Evolutionary conservation across 1,284 basidiomycete species (phyloP).

Genomic region (Tremellales sp.): DNA sequence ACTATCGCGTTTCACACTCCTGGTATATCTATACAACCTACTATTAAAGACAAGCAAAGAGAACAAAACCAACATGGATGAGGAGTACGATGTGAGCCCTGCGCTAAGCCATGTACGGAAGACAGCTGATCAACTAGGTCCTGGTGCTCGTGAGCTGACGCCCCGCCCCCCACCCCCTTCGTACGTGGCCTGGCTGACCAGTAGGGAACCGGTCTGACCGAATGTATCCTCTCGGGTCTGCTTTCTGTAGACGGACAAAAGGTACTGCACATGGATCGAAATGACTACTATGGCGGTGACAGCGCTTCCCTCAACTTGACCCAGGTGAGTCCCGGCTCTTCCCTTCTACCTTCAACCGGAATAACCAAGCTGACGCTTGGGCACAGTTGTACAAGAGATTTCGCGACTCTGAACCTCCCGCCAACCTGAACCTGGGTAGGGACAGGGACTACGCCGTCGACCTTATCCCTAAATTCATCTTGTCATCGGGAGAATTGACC

Average conservation of each 20-base stretch:
- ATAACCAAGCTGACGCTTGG: neutral
- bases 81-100: conserved; percentile 49
- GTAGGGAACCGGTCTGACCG: conserved; percentile 87
- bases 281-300: conserved; percentile 98
- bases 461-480: conserved; percentile 93
- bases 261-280: conserved; percentile 98
- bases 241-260: conserved; percentile 99
- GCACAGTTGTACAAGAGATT: conserved; percentile 92
- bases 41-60: no score
- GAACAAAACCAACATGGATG: conserved; percentile 47
- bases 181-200: neutral
- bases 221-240: conserved; percentile 94
- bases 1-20: no score
- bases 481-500: conserved; percentile 95
- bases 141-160: conserved; percentile 61
- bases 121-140: conserved; percentile 56
- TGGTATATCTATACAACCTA: no score
- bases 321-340: conserved; percentile 59
- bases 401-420: conserved; percentile 60
- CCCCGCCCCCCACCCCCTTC: neutral
- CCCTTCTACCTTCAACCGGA: neutral
- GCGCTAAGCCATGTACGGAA: neutral
- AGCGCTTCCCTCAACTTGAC: conserved; percentile 96
- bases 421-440: conserved; percentile 64
- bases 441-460: conserved; percentile 96